These are phyloP conservation scores for Aspergillus funiculosus DNA, from an alignment of 495 filamentous ascomycete genomes.

Conservation along the genomic window DNA sequence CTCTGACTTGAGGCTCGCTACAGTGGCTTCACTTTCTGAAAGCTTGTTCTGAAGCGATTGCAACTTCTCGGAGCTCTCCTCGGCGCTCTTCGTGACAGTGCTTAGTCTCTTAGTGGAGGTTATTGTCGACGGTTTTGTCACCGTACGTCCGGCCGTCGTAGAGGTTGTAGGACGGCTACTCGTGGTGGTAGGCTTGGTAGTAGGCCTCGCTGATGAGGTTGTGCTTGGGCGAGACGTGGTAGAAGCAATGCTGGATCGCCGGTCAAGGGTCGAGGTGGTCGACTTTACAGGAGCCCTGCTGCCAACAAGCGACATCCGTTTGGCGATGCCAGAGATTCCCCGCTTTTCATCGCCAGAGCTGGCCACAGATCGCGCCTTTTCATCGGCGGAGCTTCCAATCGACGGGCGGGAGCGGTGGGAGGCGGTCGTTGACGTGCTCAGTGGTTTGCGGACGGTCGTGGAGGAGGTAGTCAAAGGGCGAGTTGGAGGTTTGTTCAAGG, in stretches of 20 bases:
- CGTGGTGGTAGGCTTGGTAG: constrained; percentile 21
- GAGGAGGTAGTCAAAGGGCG: constrained; percentile 36
- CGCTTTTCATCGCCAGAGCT: constrained; percentile 46
- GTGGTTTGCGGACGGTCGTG: constrained; percentile 33
- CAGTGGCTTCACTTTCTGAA: constrained; percentile 39
- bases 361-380: constrained; percentile 39
- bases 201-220: constrained; percentile 25
- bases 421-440: constrained; percentile 36
- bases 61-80: constrained; percentile 35
- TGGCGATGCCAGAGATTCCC: constrained; percentile 40
- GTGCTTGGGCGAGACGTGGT: constrained; percentile 28
- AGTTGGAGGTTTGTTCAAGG: constrained; percentile 42
- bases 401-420: constrained; percentile 43
- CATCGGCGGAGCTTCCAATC: constrained; percentile 46
- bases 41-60: constrained; percentile 39
- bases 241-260: constrained; percentile 40
- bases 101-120: constrained; percentile 33
- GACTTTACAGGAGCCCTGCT: constrained; percentile 36
- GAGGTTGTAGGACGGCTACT: constrained; percentile 25
- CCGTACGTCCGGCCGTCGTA: constrained; percentile 25
- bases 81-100: constrained; percentile 25
- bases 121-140: constrained; percentile 22
- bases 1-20: constrained; percentile 35
- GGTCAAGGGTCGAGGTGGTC: constrained; percentile 33
- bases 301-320: constrained; percentile 44